Base-by-base conservation (phyloP, 2,329 filamentous ascomycete species). In the Clarireedia sp. region DNA sequence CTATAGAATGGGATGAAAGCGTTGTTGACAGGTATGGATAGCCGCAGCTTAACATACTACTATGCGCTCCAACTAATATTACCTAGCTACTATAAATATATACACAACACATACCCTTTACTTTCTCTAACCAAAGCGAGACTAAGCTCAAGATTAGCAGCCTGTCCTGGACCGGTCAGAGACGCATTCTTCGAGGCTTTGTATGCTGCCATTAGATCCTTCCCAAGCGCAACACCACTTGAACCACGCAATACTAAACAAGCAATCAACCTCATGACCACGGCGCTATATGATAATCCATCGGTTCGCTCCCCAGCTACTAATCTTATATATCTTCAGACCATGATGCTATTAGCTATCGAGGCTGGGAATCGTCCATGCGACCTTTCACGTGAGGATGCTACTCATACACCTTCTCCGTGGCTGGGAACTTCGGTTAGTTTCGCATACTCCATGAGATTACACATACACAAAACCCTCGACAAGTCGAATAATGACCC, bases 41-140 rank as follows among this genome's bases (percentile, higher is more conserved):
- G 29, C 9, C 29, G 12, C 12, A 14, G 12, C 29, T 33, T 33
- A 12, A 33, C 29, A 33, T 8, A 12, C 12, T 33, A 12, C 29
- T 12, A 33, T 33, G 29, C 29, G 9, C 29, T 17, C 2, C 21
- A 47, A 51, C 66, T 68, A 58, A 67, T 51, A n/a, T 45, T 17
- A n/a, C 12, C 8, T 54, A 84, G 80, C 60, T 89, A 89, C 62
- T 77, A 87, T 52, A 74, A 75, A 4, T 72, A 79, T 14, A 79
- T 89, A 19, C 85, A 89, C 62, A 81, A 82, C 14, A 79, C 80
- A 3, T 83, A 87, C 56, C 86, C 86, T 0, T 74, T 90, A 45
- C 73, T 90, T 12, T 78, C 85, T 1, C 74, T 75, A 51, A 80
- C 72, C 53, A 83, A 79, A 63, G 69, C 71, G 14, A 75, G 75